Conservation (phyloP, 2,329 filamentous ascomycete genomes). For the Penicillium griseofulvum region DNA sequence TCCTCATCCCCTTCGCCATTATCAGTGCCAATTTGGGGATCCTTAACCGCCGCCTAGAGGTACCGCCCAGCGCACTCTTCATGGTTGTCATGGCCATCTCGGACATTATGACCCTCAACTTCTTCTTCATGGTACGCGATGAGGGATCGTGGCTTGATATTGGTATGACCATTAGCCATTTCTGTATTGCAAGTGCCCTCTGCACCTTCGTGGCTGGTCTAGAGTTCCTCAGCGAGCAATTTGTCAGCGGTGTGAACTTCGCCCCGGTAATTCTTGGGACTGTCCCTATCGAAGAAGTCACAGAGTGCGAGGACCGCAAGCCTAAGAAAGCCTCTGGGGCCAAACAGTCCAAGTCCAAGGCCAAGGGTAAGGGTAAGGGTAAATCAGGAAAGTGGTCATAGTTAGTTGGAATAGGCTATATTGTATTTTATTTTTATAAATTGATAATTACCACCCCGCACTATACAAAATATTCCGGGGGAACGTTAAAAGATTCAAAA, state of each 20-base stretch:
- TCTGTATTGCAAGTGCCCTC: conserved; percentile 83
- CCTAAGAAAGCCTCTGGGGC: neutral
- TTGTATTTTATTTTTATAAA: neutral
- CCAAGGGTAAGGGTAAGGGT: conserved; percentile 8
- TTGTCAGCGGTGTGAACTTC: conserved; percentile 75
- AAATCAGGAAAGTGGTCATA: conserved; percentile 5
- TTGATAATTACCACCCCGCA: no score
- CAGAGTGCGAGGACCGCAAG: conserved; percentile 16
- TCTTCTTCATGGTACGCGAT: conserved; percentile 96
- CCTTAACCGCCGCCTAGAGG: conserved; percentile 76
- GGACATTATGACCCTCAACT: conserved; percentile 88
- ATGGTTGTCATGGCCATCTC: conserved; percentile 91
- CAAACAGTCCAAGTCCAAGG: conserved; percentile 5
- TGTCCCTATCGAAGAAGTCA: conserved; percentile 19
- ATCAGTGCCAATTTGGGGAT: conserved; percentile 94
- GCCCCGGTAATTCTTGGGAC: conserved; percentile 17
- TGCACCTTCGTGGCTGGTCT: conserved; percentile 88
- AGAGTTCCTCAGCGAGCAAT: conserved; percentile 79
- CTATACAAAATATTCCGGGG: no score
- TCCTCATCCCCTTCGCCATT: conserved; percentile 89
- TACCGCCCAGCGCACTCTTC: conserved; percentile 85
- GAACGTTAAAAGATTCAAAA: no score
- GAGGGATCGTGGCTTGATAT: conserved; percentile 98
- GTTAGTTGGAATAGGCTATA: conserved; percentile 1
- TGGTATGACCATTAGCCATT: conserved; percentile 93